Base-by-base conservation (phyloP, 2,329 filamentous ascomycete species). In the Colletotrichum caudatum region DNA sequence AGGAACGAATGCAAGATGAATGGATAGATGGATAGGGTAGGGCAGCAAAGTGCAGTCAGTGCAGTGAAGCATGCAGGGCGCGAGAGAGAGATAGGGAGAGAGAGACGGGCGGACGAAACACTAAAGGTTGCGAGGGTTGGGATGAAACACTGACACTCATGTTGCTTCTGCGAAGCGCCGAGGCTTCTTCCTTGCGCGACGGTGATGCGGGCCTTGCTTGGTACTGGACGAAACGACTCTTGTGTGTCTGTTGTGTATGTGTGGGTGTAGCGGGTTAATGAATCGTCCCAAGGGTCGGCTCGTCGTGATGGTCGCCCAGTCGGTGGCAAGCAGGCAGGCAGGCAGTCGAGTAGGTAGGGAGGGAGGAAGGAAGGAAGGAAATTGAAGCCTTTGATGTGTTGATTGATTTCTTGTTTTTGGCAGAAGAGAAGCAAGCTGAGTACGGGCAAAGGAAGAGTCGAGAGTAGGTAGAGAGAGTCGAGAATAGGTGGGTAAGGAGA, bases 121-220 rank as follows among this genome's bases (percentile, higher is more conserved):
- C 73, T 73, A 74, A 75, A 66, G 75, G 74, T 73, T 73, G 76
- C 73, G 64, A 74, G 71, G 73, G 64, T 69, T 72, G 71, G 69
- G 75, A 65, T 76, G 76, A 81, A 79, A 81, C 79, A 85, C 85
- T 83, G 79, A 87, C 85, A 81, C 84, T 86, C 85, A 87, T 87
- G 74, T 85, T 78, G 73, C 71, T 73, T 70, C 66, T 66, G 57
- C 57, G 71, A 73, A 73, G 71, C 67, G 64, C 71, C 66, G 60
- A 67, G 73, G 73, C 73, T 73, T 71, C 73, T 74, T 74, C 73
- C 73, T 67, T 74, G 73, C 64, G 62, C 63, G 63, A 64, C 65
- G 65, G 69, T 48, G 53, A 56, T 54, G 69, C 44, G 58, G 58
- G 48, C 37, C 20, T 67, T 37, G 39, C 29, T 4, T 29, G 29